Conservation (phyloP, 306 rosid species). For the Inga leiocalycina region DNA sequence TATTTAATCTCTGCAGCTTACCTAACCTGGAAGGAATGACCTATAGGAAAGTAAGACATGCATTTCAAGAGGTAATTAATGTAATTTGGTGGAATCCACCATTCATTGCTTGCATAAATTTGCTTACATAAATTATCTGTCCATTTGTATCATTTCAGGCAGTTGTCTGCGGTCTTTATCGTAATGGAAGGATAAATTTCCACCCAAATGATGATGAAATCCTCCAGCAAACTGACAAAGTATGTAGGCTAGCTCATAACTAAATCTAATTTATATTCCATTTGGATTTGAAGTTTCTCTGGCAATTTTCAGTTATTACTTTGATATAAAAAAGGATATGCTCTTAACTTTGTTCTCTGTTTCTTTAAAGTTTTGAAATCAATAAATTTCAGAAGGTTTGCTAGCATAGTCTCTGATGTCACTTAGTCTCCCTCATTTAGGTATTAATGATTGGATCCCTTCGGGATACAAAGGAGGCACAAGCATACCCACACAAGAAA, state of each 20-base stretch:
- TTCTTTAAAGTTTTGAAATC: neutral
- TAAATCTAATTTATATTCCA: constrained; percentile 17
- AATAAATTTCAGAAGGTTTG: constrained; percentile 16
- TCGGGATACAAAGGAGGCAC: constrained; percentile 44
- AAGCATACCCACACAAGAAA: constrained; percentile 36
- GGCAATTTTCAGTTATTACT: neutral
- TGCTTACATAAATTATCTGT: constrained; percentile 26
- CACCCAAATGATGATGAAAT: constrained; percentile 85
- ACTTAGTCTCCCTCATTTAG: constrained; percentile 51
- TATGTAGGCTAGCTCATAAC: constrained; percentile 40
- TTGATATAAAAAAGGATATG: neutral
- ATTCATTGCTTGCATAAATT: constrained; percentile 19
- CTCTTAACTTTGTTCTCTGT: neutral
- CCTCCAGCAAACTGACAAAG: constrained; percentile 84
- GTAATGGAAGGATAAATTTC: constrained; percentile 77
- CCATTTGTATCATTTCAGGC: constrained; percentile 62
- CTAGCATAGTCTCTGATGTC: constrained; percentile 17
- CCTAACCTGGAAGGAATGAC: constrained; percentile 69
- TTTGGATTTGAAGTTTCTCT: neutral
- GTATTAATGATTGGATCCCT: constrained; percentile 76
- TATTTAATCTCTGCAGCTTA: constrained; percentile 75
- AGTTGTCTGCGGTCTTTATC: constrained; percentile 85
- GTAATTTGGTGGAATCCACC: constrained; percentile 26
- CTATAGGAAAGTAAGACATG: constrained; percentile 67
- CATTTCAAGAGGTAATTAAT: constrained; percentile 67